Evolutionary conservation across 2,329 filamentous ascomycete species (phyloP), one percentile per base, ranked within the genome.

Genomic region (Neonectria hederae): DNA sequence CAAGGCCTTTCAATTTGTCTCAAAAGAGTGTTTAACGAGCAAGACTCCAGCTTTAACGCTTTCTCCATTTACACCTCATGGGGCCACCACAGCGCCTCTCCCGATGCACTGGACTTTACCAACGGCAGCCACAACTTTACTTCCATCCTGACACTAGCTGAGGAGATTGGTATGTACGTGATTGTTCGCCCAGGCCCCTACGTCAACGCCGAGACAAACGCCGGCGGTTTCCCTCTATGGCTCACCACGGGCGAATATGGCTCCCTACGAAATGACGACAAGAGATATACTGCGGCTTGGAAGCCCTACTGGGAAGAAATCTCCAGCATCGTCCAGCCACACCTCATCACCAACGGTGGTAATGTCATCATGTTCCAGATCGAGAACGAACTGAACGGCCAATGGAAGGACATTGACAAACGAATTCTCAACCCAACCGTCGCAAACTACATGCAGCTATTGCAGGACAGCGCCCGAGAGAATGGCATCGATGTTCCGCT

Each of bases 161-260:
- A 84, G 52, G 81, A 84, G 52, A 77, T 82, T 55, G 83, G 82
- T 0, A 68, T 86, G 32, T 76, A 82, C 14, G 74, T 84, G 2
- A 77, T 85, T 1, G 67, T 74, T 24, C 80, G 87, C 0, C 86
- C 87, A 0, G 87, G 88, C 0, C 87, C 87, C 0, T 90, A 90
- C 61, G 83, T 88, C 62, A 90, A 90, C 65, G 88, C 87, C 1
- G 89, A 90, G 72, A 82, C 86, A 3, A 89, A 85, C 65, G 87
- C 84, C 1, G 88, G 89, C 32, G 88, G 88, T 0, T 87, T 89
- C 61, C 86, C 88, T 0, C 77, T 88, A 1, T 90, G 88, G 87
- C 74, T 87, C 6, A 89, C 87, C 0, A 89, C 87, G 0, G 88
- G 87, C 46, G 86, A 80, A 26, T 87, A 87, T 54, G 87, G 87